phyloP scores from a whole-genome alignment of 768 basidiomycete genomes.

The Phaffia tasmanica region DNA sequence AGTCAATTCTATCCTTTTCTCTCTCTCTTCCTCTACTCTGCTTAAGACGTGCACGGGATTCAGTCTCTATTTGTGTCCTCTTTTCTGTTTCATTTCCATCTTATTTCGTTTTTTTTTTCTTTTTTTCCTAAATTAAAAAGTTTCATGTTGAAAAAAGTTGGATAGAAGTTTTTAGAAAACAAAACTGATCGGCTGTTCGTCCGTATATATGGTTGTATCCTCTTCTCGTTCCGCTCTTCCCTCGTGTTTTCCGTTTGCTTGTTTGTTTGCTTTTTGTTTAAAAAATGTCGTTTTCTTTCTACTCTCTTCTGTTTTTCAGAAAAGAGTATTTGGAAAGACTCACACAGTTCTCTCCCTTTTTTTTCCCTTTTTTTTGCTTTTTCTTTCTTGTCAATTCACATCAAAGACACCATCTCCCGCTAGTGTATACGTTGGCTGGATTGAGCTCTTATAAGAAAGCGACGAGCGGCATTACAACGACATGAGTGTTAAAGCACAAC shows the following conservation, averaged over 20 bases:
- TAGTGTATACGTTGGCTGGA: conserved; percentile 13
- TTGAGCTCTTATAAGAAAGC: neutral
- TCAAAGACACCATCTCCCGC: neutral
- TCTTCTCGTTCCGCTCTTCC: conserved; percentile 34
- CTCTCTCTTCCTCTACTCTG: neutral
- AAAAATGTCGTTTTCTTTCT: neutral
- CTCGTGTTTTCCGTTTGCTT: neutral
- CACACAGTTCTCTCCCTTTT: neutral
- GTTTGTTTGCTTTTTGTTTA: no score
- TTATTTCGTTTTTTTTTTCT: neutral
- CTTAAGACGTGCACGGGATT: neutral
- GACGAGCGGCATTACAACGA: neutral
- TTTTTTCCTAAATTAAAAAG: neutral
- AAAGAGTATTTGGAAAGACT: neutral
- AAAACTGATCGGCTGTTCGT: conserved; percentile 62
- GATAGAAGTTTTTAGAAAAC: conserved; percentile 46
- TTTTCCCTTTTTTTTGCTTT: neutral
- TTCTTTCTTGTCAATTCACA: neutral
- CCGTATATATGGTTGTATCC: conserved; percentile 79
- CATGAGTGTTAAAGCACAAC: neutral
- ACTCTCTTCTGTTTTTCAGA: neutral
- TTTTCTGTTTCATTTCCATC: conserved; percentile 23
- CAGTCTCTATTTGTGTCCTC: neutral
- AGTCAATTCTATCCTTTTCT: conserved; percentile 43
- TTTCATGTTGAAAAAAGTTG: neutral